phyloP scores from a whole-genome alignment of 148 eudicot species.

The Vaccinium vitisidaea region DNA sequence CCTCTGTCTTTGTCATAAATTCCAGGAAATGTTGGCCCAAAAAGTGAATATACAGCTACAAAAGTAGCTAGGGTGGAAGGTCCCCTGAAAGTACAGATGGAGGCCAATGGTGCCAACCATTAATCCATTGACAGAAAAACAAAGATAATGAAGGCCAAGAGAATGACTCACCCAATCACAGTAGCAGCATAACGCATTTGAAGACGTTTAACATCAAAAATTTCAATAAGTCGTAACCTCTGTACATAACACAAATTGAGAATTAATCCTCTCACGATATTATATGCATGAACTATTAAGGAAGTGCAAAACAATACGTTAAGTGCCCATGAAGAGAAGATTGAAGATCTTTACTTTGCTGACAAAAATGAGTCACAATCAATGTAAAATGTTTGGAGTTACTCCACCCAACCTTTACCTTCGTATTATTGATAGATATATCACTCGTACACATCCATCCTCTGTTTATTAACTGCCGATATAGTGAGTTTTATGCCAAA shows the following conservation, averaged over 20 bases:
- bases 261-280: no score
- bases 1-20: conserved; percentile 82
- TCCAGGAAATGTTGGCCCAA: conserved; percentile 98
- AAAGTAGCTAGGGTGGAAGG: conserved; percentile 88
- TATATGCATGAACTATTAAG: no score
- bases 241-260: conserved; percentile 21
- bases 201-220: conserved; percentile 89
- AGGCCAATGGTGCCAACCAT: conserved; percentile 14
- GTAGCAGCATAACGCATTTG: conserved; percentile 94
- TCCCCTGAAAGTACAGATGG: conserved; percentile 56
- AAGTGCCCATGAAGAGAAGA: neutral
- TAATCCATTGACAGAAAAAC: neutral
- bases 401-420: neutral
- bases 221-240: conserved; percentile 93
- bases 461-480: neutral
- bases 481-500: neutral
- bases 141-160: neutral
- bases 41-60: conserved; percentile 87
- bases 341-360: neutral
- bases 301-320: neutral
- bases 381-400: neutral
- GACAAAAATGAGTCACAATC: neutral
- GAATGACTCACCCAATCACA: conserved; percentile 65
- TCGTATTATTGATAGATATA: neutral
- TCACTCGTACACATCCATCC: neutral